Percentiles rank a stretch among this genome's conserved stretches.
These are phyloP conservation scores for Dryas octopetala DNA, from an alignment of 306 rosid genomes.

Conservation along the genomic window DNA sequence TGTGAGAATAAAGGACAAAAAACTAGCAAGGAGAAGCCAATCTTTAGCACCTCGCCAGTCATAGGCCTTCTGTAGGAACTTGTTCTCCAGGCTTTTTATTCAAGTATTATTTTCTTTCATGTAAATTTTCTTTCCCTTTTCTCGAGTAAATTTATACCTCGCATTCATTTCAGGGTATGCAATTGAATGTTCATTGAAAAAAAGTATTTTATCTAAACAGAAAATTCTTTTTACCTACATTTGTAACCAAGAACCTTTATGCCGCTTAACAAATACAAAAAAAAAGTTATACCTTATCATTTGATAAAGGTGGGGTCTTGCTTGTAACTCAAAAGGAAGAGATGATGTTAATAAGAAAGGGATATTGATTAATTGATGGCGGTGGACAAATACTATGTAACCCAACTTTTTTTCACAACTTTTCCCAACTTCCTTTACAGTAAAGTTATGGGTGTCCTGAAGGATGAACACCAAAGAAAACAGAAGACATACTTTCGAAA, in stretches of 20 bases:
- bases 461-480: neutral
- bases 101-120: neutral
- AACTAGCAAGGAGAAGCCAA: constrained; percentile 44
- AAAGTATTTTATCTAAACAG: too few relatives aligned
- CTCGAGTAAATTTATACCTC: neutral
- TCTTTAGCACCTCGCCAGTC: constrained; percentile 54
- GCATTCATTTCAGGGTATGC: neutral
- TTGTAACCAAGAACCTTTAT: neutral
- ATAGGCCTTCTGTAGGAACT: constrained; percentile 39
- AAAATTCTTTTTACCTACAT: neutral
- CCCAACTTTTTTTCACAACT: too few relatives aligned
- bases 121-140: constrained; percentile 2
- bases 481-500: neutral
- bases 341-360: too few relatives aligned
- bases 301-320: neutral
- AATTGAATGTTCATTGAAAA: neutral
- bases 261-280: too few relatives aligned
- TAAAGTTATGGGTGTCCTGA: neutral
- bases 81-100: constrained; percentile 11
- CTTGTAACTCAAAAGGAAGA: neutral
- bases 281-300: too few relatives aligned
- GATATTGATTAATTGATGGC: too few relatives aligned
- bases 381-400: too few relatives aligned
- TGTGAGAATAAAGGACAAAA: constrained; percentile 45
- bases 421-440: too few relatives aligned